Evolutionary conservation across 306 rosid genomes (phyloP).

Genomic region (Citrullus amarus): DNA sequence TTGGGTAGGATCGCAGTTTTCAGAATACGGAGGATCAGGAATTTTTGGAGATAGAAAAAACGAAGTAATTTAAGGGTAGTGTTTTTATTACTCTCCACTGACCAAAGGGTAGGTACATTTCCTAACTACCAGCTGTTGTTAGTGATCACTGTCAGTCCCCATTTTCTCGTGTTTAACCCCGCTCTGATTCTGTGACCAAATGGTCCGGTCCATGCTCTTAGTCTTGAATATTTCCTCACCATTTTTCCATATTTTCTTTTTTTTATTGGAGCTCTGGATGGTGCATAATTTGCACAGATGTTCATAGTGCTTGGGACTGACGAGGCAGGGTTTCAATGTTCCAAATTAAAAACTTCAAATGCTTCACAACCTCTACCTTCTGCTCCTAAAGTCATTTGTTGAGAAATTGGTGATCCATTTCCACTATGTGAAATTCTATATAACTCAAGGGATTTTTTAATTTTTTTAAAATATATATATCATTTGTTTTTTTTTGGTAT

Average conservation of each 20-base stretch:
- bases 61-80: neutral
- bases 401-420: neutral
- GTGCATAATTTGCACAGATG: neutral
- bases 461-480: no score
- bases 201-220: neutral
- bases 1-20: neutral
- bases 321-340: neutral
- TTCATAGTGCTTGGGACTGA: neutral
- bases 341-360: neutral
- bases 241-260: neutral
- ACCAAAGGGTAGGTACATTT: neutral
- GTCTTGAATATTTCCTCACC: neutral
- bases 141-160: neutral
- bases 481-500: neutral
- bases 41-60: neutral
- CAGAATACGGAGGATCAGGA: neutral
- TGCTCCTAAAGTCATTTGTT: neutral
- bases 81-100: neutral
- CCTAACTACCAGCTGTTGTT: neutral
- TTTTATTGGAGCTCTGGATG: neutral
- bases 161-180: neutral
- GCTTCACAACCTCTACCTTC: neutral
- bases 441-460: neutral
- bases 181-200: neutral
- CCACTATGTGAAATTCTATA: neutral